Conservation (phyloP, 257 asterid genomes). For the Hygrophila difformis region DNA sequence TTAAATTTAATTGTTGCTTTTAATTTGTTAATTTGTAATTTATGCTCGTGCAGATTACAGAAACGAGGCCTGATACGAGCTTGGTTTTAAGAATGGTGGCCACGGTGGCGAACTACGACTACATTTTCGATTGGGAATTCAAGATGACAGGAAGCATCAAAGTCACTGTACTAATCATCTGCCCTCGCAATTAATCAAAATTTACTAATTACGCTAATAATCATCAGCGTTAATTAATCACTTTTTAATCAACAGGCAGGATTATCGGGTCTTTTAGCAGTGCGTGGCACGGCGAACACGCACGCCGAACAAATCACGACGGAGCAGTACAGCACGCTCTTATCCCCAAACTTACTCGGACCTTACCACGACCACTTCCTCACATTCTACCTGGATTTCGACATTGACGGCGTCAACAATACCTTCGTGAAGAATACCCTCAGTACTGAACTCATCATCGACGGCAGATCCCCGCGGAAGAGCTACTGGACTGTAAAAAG, state of each 20-base stretch:
- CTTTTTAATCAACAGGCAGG: slow-evolving; percentile 16
- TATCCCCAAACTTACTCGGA: slow-evolving; percentile 25
- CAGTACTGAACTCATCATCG: not conserved
- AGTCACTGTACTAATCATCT: slow-evolving; percentile 15
- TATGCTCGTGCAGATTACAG: too few species aligned
- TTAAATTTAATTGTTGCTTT: too few species aligned
- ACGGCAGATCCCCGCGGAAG: slow-evolving; percentile 14
- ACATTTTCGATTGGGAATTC: slow-evolving; percentile 31
- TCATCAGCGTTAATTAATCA: not conserved
- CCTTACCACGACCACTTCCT: slow-evolving; percentile 25
- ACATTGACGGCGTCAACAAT: slow-evolving; percentile 28
- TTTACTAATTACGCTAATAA: not conserved
- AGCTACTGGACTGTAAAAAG: slow-evolving; percentile 28
- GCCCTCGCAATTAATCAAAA: not conserved
- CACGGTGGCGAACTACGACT: slow-evolving; percentile 23
- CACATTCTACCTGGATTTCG: slow-evolving; percentile 30
- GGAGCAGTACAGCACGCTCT: slow-evolving; percentile 23
- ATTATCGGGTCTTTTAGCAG: slow-evolving; percentile 28
- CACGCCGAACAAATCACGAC: slow-evolving; percentile 20
- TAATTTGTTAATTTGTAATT: too few species aligned
- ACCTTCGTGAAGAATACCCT: slow-evolving; percentile 19
- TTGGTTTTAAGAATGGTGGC: slow-evolving; percentile 2
- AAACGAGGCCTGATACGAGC: too few species aligned
- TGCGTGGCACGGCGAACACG: slow-evolving; percentile 20
- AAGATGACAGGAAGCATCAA: slow-evolving; percentile 26